A percentile compares a stretch with the other conserved stretches of the same genome.
Conservation (phyloP, 768 basidiomycete genomes). For the Macrolepiota albuminosa region DNA sequence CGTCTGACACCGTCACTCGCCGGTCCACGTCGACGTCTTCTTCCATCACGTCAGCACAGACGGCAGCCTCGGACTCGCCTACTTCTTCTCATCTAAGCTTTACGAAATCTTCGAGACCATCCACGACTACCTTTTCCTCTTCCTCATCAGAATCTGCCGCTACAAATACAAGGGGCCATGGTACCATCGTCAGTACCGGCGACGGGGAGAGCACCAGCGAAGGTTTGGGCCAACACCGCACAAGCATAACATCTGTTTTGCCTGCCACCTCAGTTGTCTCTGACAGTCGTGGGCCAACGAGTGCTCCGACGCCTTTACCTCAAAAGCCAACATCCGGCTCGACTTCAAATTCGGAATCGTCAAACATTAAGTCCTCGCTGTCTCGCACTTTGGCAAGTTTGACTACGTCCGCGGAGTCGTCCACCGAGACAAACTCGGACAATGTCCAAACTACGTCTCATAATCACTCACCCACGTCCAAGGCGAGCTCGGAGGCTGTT, state of each 20-base stretch:
- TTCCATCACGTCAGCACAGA: conserved; percentile 9
- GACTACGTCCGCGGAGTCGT: not conserved
- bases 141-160: not conserved
- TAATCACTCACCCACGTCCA: not conserved
- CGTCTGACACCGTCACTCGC: not conserved
- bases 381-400: not conserved
- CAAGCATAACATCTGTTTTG: not conserved
- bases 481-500: not conserved
- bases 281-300: not conserved
- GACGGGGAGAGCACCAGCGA: not conserved
- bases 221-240: too few relatives aligned
- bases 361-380: not conserved
- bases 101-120: not conserved
- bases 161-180: not conserved
- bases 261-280: not conserved
- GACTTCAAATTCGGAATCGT: not conserved
- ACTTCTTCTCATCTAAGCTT: not conserved
- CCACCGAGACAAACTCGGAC: not conserved
- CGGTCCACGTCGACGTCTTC: not conserved
- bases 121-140: not conserved
- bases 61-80: conserved; percentile 1
- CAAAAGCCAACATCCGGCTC: not conserved
- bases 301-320: not conserved
- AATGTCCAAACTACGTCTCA: not conserved
- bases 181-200: not conserved